Evolutionary conservation across 306 rosid species (phyloP), one percentile per base, ranked within the genome.

Genomic region (Vigna nakashimae): DNA sequence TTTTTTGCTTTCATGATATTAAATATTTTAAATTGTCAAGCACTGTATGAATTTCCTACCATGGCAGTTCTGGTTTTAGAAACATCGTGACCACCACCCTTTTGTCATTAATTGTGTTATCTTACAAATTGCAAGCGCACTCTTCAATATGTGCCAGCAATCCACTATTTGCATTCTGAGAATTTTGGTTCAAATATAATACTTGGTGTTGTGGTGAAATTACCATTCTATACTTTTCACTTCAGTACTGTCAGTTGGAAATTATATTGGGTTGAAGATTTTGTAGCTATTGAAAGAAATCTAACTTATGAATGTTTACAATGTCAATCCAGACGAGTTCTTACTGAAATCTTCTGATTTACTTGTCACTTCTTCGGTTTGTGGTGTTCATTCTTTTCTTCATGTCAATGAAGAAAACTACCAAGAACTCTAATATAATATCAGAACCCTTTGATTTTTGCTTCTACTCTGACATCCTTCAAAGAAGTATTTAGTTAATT

Each of bases 101-200:
- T 24, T 24, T 70, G 56, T 76, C 73, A 49, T 69, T 22, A 26
- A 68, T 40, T 36, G 22, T 49, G 36, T 46, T 51, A 68, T 68
- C 22, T 69, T 80, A 32, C 73, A 42, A 76, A 48, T 69, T 71
- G 34, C 65, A 48, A 26, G 64, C 26, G 57, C 57, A 14, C 43
- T 58, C 18, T 81, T 69, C 32, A 57, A 26, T 58, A 22, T n/a
- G 63, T 58, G 46, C 34, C 30, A 7, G 42, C 36, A 73, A 56
- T n/a, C 42, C 56, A 16, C 2, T 7, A 49, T 36, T 50, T 58
- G 56, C 50, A 28, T 10, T 80, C 58, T 52, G 10, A 30, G 68
- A 63, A 52, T 72, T 53, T 72, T 73, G 11, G 22, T 12, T 72
- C 60, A 57, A 52, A 50, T 72, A 72, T 43, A 28, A 17, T 40